These are phyloP conservation scores for Phytophthora syringae DNA, from an alignment of 352 stramenopile genomes.

Conservation along the genomic window DNA sequence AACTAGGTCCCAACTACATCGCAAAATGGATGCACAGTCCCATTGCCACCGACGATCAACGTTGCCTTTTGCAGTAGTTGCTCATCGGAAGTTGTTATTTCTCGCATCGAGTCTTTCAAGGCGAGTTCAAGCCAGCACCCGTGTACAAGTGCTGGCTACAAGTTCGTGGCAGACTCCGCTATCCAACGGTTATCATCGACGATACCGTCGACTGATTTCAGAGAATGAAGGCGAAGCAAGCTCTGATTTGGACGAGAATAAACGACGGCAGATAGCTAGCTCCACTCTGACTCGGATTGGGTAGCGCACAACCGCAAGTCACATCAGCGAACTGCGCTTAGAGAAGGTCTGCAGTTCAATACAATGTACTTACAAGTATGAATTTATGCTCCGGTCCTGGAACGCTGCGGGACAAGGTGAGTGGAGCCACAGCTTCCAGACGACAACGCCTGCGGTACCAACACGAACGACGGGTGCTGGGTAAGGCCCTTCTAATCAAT, in stretches of 20 bases:
- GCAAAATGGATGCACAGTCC: conserved; percentile 44
- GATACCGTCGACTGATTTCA: conserved; percentile 47
- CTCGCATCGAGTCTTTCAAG: conserved; percentile 31
- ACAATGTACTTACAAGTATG: conserved; percentile 66
- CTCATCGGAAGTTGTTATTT: conserved; percentile 49
- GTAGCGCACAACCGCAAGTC: conserved; percentile 52
- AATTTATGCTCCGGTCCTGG: conserved; percentile 65
- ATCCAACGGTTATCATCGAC: conserved; percentile 76
- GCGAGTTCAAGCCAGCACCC: conserved; percentile 42
- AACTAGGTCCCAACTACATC: conserved; percentile 24
- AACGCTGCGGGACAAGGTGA: conserved; percentile 66
- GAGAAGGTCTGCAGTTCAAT: conserved; percentile 66
- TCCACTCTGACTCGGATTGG: conserved; percentile 44
- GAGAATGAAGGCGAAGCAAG: conserved; percentile 37
- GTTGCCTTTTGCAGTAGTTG: conserved; percentile 48
- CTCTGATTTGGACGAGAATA: neutral
- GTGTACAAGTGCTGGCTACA: conserved; percentile 64
- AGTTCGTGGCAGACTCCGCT: conserved; percentile 63
- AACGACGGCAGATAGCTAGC: neutral
- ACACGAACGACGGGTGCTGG: conserved; percentile 25
- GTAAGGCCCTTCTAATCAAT: conserved; percentile 36
- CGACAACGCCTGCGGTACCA: conserved; percentile 42
- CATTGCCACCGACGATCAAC: conserved; percentile 32
- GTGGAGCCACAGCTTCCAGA: conserved; percentile 52
- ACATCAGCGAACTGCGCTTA: conserved; percentile 39